Percentiles rank a stretch among this genome's conserved stretches.
phyloP scores from a whole-genome alignment of 1,139 yeast species.

The Zhuliangozyma parablackwelliae region DNA sequence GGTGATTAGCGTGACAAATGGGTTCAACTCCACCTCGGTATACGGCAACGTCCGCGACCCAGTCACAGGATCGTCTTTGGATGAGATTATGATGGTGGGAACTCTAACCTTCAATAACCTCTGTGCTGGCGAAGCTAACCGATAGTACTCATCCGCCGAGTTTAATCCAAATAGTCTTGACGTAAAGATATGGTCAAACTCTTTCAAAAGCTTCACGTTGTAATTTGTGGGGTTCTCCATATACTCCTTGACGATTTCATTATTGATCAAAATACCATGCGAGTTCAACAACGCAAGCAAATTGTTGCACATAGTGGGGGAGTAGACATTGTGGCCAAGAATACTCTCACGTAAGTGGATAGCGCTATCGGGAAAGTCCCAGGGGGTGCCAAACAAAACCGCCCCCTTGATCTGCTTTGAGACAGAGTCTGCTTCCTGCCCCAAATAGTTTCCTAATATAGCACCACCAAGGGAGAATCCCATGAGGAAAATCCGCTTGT shows the following conservation, averaged over 20 bases:
- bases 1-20: slow-evolving; percentile 60
- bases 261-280: slow-evolving; percentile 30
- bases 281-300: slow-evolving; percentile 39
- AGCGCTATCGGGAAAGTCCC: slow-evolving; percentile 53
- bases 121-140: slow-evolving; percentile 50
- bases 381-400: slow-evolving; percentile 49
- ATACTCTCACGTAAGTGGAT: slow-evolving; percentile 35
- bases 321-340: slow-evolving; percentile 46
- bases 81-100: slow-evolving; percentile 47
- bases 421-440: slow-evolving; percentile 42
- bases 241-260: slow-evolving; percentile 25
- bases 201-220: slow-evolving; percentile 26
- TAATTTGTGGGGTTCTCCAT: slow-evolving; percentile 30
- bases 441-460: slow-evolving; percentile 51
- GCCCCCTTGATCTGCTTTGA: slow-evolving; percentile 43
- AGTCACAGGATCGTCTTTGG: slow-evolving; percentile 57
- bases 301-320: slow-evolving; percentile 51
- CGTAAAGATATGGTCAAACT: slow-evolving; percentile 53
- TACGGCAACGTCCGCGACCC: slow-evolving; percentile 55
- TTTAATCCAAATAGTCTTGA: slow-evolving; percentile 52
- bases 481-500: slow-evolving; percentile 45
- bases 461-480: slow-evolving; percentile 60
- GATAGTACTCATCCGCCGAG: slow-evolving; percentile 50
- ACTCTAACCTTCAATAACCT: slow-evolving; percentile 47
- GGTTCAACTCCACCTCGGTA: slow-evolving; percentile 58